Conservation (phyloP, 495 filamentous ascomycete species). For the Penicillium simplicissimum region DNA sequence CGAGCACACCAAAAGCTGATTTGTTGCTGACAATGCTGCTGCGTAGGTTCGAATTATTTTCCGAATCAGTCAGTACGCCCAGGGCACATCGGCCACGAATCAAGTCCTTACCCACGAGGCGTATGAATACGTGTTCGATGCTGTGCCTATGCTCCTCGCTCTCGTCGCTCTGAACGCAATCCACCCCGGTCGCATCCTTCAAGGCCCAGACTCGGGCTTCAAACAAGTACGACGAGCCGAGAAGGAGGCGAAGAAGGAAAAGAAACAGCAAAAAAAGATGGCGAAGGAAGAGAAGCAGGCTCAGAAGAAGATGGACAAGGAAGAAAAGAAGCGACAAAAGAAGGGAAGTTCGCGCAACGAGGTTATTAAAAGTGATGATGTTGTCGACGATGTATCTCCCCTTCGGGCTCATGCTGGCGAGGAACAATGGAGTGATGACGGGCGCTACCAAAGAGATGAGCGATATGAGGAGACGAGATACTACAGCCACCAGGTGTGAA, state of each 20-base stretch:
- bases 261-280: conserved; percentile 14
- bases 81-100: conserved; percentile 39
- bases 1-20: background rate
- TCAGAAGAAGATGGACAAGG: conserved; percentile 4
- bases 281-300: conserved; percentile 14
- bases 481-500: background rate
- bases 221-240: background rate
- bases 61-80: conserved; percentile 56
- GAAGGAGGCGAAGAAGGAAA: conserved; percentile 13
- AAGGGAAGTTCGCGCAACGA: background rate
- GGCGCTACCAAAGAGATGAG: background rate
- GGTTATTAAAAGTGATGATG: background rate
- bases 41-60: conserved; percentile 49
- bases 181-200: conserved; percentile 56
- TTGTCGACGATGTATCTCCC: background rate
- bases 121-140: conserved; percentile 58
- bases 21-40: conserved; percentile 22
- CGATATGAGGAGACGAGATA: background rate
- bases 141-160: conserved; percentile 57
- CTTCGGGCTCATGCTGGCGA: background rate
- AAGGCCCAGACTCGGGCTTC: conserved; percentile 36
- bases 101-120: conserved; percentile 52
- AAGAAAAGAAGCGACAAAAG: conserved; percentile 8
- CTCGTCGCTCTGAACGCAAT: conserved; percentile 47
- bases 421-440: background rate